Evolutionary conservation across 768 basidiomycete species (phyloP), one percentile per base, ranked within the genome.

Genomic region (Tremella fuciformis): DNA sequence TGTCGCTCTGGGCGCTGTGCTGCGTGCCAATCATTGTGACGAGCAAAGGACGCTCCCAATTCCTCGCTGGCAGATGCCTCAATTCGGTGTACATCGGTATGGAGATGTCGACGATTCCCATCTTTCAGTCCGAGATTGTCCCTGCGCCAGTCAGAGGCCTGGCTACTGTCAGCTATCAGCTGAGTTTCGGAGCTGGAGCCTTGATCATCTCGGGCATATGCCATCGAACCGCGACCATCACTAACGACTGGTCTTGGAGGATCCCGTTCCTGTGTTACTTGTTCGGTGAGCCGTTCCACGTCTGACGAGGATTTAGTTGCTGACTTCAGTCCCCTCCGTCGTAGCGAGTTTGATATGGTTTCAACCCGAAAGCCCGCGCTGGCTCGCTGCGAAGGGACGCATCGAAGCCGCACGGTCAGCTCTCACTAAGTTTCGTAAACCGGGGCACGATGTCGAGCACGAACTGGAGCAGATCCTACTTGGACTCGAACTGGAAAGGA

Each of bases 401-500:
- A 83, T 88, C 13, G 82, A 79, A 0, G 79, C 87, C 70, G 90
- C 88, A 11, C 29, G 8, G 13, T 19, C 13, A 42, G 34, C 8
- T 25, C 47, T 7, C 3, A 46, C 8, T 7, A 15, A 13, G 22
- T 19, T 50, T 24, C 19, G 25, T 2, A 4, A 50, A 19, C n/a
- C n/a, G 9, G 26, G 18, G 16, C 26, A 53, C 18, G 18, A 18
- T 19, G 37, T 53, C 13, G 38, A 34, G 29, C 29, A 34, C 29
- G 29, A 34, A 11, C 29, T 34, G 29, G 29, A 34, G 11, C 29
- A 34, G 29, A 34, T 34, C 29, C 47, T 39, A 16, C n/a, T 18
- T 4, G 29, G 29, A 4, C 29, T 34, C 29, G 29, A 34, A 11
- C 29, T 34, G 29, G 29, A 34, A 11, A 34, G 29, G 29, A 16